Conservation (phyloP, 106 monocot genomes). For the Acorus calamus region DNA sequence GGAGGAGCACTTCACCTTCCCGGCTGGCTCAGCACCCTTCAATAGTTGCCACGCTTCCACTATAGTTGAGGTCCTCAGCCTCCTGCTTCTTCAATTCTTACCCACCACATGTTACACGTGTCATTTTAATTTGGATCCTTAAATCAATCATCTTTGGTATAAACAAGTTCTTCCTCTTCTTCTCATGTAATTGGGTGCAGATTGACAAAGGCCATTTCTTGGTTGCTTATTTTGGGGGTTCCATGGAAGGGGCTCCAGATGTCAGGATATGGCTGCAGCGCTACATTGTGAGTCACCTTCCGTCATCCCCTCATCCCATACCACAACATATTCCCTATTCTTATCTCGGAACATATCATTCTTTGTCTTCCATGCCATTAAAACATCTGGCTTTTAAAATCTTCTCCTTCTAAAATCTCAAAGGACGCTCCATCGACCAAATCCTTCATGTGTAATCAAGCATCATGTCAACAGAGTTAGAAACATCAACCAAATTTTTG, state of each 20-base stretch:
- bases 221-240: conserved; percentile 90
- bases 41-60: conserved; percentile 91
- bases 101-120: too few relatives aligned
- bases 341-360: too few relatives aligned
- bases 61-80: conserved; percentile 46
- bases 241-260: conserved; percentile 70
- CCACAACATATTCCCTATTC: too few relatives aligned
- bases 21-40: conserved; percentile 42
- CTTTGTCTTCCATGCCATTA: too few relatives aligned
- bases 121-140: too few relatives aligned
- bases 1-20: conserved; percentile 57
- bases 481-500: too few relatives aligned
- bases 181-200: conserved; percentile 9
- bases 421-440: too few relatives aligned
- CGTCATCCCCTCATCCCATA: neutral
- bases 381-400: too few relatives aligned
- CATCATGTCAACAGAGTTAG: too few relatives aligned
- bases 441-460: too few relatives aligned
- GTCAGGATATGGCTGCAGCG: conserved; percentile 94
- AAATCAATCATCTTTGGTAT: neutral
- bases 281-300: conserved; percentile 31
- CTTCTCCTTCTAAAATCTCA: too few relatives aligned
- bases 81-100: neutral
- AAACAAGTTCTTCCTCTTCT: neutral
- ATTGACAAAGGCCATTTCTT: conserved; percentile 35